phyloP scores from a whole-genome alignment of 192 early-diverging fungal species.

The Backusella parvicylindrica region DNA sequence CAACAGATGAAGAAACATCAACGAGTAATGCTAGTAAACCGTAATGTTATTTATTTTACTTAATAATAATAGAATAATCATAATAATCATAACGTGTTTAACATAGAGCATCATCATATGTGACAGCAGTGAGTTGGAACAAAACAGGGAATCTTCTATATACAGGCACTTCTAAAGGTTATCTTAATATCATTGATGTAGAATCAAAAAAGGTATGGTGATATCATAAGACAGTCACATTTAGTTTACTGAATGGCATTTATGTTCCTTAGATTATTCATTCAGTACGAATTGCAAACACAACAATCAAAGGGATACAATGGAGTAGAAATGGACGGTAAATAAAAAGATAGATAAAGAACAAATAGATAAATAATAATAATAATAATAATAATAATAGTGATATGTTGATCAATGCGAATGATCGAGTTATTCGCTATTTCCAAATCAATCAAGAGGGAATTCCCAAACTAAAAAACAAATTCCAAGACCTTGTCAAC shows the following conservation, averaged over 20 bases:
- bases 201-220: conserved; percentile 50
- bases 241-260: not conserved
- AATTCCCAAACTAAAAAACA: conserved; percentile 50
- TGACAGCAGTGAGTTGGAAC: conserved; percentile 25
- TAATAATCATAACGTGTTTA: too few species aligned
- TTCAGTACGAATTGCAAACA: conserved; percentile 30
- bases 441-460: conserved; percentile 45
- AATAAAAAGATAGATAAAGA: conserved; percentile 4
- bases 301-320: conserved; percentile 58
- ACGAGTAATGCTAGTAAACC: not conserved
- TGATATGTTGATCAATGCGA: conserved; percentile 77
- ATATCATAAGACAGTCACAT: not conserved
- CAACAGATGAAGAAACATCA: not conserved
- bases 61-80: not conserved
- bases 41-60: not conserved
- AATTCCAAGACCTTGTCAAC: conserved; percentile 91
- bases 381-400: conserved; percentile 26
- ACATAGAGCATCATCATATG: conserved; percentile 15
- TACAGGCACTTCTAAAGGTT: conserved; percentile 66
- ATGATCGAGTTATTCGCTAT: conserved; percentile 76
- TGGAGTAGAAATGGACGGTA: conserved; percentile 68
- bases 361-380: too few species aligned
- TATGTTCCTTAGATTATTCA: conserved; percentile 32
- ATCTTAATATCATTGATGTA: conserved; percentile 57
- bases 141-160: conserved; percentile 53